Evolutionary conservation across 768 basidiomycete species (phyloP).

Genomic region (Rhizopogon vulgaris): DNA sequence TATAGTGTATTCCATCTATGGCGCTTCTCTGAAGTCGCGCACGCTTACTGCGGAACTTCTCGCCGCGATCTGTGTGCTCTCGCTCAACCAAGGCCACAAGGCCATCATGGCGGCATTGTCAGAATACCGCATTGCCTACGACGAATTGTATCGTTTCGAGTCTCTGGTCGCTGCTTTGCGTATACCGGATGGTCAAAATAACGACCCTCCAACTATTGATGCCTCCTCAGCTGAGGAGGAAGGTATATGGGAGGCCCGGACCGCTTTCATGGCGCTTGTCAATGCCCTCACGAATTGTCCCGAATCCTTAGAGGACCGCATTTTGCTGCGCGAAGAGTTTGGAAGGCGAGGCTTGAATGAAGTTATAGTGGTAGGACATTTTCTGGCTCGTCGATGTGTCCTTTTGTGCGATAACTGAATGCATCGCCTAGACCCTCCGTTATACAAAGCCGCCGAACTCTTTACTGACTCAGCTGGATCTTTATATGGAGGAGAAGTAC

Average conservation of each 20-base stretch:
- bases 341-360: conserved; percentile 78
- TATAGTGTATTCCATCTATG: conserved; percentile 65
- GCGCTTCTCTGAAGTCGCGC: conserved; percentile 61
- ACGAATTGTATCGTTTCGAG: conserved; percentile 78
- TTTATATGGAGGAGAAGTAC: conserved; percentile 84
- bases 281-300: conserved; percentile 77
- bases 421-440: conserved; percentile 51
- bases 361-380: conserved; percentile 63
- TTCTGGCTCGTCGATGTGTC: neutral
- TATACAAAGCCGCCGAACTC: conserved; percentile 73
- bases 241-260: conserved; percentile 77
- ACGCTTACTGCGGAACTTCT: conserved; percentile 70
- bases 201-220: conserved; percentile 26
- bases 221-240: conserved; percentile 43
- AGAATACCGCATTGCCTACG: conserved; percentile 66
- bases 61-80: conserved; percentile 77
- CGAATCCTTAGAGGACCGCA: conserved; percentile 71
- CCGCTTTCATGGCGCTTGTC: conserved; percentile 68
- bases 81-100: conserved; percentile 62
- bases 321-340: conserved; percentile 79
- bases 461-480: conserved; percentile 71
- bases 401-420: neutral
- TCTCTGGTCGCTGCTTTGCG: conserved; percentile 60
- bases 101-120: conserved; percentile 73
- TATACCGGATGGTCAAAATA: conserved; percentile 38